A percentile compares a stretch with the other conserved stretches of the same genome.
Conservation (phyloP, 352 stramenopile species). For the Plasmopara muralis region DNA sequence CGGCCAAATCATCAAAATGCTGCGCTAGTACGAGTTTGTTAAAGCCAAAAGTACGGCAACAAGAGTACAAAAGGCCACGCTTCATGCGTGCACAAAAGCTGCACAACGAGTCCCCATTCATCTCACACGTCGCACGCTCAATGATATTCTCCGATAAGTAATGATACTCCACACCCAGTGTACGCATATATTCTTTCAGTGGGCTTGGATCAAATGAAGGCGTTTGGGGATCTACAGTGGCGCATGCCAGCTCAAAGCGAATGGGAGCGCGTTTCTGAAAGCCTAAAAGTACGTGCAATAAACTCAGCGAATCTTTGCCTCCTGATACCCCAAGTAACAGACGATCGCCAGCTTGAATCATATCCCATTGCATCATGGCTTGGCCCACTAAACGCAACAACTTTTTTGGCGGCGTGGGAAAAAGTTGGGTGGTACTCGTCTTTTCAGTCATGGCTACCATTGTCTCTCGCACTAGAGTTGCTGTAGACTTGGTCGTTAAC, state of each 20-base stretch:
- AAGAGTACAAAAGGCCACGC: constrained; percentile 95
- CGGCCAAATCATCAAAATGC: constrained; percentile 96
- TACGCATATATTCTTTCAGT: constrained; percentile 94
- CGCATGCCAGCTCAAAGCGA: constrained; percentile 92
- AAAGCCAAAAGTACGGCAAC: constrained; percentile 89
- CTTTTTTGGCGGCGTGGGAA: constrained; percentile 74
- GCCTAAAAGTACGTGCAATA: constrained; percentile 94
- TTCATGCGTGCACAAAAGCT: constrained; percentile 97
- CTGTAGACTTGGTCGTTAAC: constrained; percentile 10
- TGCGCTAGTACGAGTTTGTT: constrained; percentile 94
- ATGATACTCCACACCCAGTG: constrained; percentile 92
- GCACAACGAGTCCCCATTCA: constrained; percentile 91
- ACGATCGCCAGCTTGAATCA: constrained; percentile 94
- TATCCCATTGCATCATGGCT: constrained; percentile 92
- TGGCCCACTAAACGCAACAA: constrained; percentile 72
- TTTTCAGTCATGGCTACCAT: constrained; percentile 38
- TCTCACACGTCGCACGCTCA: constrained; percentile 76
- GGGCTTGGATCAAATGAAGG: constrained; percentile 95
- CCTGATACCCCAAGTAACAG: constrained; percentile 93
- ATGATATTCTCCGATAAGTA: constrained; percentile 94
- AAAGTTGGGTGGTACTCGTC: constrained; percentile 43
- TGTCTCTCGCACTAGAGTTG: constrained; percentile 31
- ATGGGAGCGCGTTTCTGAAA: constrained; percentile 91
- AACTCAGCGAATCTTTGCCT: constrained; percentile 96
- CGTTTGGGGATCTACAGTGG: constrained; percentile 96